A percentile compares a stretch with the other conserved stretches of the same genome.
phyloP scores from a whole-genome alignment of 2,329 filamentous ascomycete genomes.

The Teratosphaeria gauchensis region DNA sequence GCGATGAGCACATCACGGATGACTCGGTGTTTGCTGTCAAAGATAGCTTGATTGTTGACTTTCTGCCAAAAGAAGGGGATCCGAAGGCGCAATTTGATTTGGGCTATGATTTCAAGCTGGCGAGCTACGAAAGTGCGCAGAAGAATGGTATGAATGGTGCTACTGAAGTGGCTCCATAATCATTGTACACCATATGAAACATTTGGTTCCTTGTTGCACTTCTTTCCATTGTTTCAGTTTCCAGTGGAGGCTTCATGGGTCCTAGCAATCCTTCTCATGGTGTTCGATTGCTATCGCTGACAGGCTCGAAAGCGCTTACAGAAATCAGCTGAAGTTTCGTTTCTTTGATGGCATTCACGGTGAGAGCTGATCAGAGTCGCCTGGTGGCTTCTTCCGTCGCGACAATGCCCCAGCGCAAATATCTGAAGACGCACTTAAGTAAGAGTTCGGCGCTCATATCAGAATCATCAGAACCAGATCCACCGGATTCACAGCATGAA shows the following conservation, averaged over 20 bases:
- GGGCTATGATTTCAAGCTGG: conserved; percentile 33
- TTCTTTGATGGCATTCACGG: neutral
- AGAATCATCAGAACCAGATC: neutral
- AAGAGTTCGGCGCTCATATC: neutral
- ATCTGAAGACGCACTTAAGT: neutral
- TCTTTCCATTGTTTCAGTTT: neutral
- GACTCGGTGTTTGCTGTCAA: conserved; percentile 53
- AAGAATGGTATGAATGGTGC: neutral
- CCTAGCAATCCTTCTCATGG: neutral
- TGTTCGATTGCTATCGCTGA: neutral
- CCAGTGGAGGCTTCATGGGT: neutral
- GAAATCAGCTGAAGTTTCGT: neutral
- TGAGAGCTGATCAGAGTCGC: neutral
- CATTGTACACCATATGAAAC: neutral
- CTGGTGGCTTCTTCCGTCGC: neutral
- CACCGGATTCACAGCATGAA: neutral
- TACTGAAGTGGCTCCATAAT: conserved; percentile 4
- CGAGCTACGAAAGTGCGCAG: conserved; percentile 4
- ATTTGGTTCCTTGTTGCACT: neutral
- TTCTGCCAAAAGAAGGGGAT: conserved; percentile 42
- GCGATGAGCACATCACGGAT: conserved; percentile 50
- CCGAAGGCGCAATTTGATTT: conserved; percentile 45
- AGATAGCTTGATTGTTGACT: conserved; percentile 49
- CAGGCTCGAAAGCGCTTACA: neutral
- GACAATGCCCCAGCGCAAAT: neutral